Conservation (phyloP, 805 yeast genomes). For the Ogataea parapolymorpha region DNA sequence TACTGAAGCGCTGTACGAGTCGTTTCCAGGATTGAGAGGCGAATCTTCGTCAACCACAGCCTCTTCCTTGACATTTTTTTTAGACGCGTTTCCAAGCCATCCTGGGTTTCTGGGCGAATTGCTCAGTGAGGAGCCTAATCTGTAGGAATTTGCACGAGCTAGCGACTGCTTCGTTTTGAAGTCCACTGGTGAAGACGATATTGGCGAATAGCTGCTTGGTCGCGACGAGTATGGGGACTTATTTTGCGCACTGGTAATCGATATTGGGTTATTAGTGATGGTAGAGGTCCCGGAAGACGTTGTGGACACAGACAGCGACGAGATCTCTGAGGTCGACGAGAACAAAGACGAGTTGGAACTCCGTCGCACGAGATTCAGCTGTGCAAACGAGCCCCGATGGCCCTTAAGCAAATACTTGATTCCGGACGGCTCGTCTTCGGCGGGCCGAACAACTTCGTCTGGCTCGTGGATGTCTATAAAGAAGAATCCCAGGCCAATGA, state of each 20-base stretch:
- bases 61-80: conserved; percentile 16
- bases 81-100: conserved; percentile 20
- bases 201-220: conserved; percentile 15
- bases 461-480: conserved; percentile 38
- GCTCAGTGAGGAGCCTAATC: conserved; percentile 25
- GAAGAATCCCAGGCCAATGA: conserved; percentile 42
- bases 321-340: conserved; percentile 27
- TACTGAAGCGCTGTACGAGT: not conserved
- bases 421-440: conserved; percentile 19
- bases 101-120: conserved; percentile 24
- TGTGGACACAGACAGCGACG: conserved; percentile 24
- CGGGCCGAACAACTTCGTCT: conserved; percentile 26
- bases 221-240: conserved; percentile 8
- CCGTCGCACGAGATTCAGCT: conserved; percentile 24
- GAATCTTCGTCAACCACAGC: conserved; percentile 21
- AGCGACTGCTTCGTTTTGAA: conserved; percentile 24
- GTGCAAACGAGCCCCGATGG: conserved; percentile 37
- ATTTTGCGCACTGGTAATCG: conserved; percentile 11
- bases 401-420: conserved; percentile 29
- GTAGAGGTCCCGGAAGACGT: conserved; percentile 18
- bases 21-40: conserved; percentile 5
- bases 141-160: conserved; percentile 23
- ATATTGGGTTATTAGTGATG: conserved; percentile 18
- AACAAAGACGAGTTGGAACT: conserved; percentile 31
- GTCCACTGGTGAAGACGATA: conserved; percentile 28